Evolutionary conservation across 371 early-diverging fungal genomes (phyloP).

Genomic region (Rhizopus delemar): DNA sequence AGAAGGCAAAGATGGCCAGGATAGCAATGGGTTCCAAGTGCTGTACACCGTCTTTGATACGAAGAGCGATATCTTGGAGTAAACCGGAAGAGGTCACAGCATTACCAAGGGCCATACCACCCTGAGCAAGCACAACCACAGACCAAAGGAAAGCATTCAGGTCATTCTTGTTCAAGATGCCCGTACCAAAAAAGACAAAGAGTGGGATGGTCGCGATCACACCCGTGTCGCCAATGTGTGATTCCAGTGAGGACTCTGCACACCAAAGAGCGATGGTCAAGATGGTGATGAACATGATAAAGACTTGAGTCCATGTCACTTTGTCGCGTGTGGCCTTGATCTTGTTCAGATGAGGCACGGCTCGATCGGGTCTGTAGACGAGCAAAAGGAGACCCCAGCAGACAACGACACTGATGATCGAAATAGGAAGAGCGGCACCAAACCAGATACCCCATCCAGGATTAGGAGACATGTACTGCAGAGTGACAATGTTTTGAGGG

Average conservation of each 20-base stretch:
- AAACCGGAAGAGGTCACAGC: slow-evolving; percentile 89
- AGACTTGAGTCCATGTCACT: slow-evolving; percentile 57
- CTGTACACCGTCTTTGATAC: slow-evolving; percentile 66
- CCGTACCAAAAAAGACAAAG: slow-evolving; percentile 86
- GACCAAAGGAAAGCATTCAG: slow-evolving; percentile 92
- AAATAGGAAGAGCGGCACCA: slow-evolving; percentile 74
- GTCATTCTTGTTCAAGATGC: slow-evolving; percentile 92
- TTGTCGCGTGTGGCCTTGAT: slow-evolving; percentile 58
- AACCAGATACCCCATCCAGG: slow-evolving; percentile 91
- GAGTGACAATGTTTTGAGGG: slow-evolving; percentile 91
- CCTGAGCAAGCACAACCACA: slow-evolving; percentile 94
- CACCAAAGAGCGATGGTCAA: slow-evolving; percentile 89
- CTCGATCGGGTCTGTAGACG: slow-evolving; percentile 63
- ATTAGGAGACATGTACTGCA: slow-evolving; percentile 81
- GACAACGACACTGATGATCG: slow-evolving; percentile 67
- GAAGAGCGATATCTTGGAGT: slow-evolving; percentile 72
- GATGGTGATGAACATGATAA: slow-evolving; percentile 59
- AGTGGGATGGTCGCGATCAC: slow-evolving; percentile 91
- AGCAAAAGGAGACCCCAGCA: slow-evolving; percentile 82
- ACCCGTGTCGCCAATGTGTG: slow-evolving; percentile 87
- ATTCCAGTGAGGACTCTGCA: slow-evolving; percentile 69
- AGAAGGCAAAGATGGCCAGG: slow-evolving; percentile 61
- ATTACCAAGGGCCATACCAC: slow-evolving; percentile 89
- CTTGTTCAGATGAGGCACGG: slow-evolving; percentile 50
- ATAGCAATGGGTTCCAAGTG: slow-evolving; percentile 66